Percentiles rank a stretch among this genome's conserved stretches.
Conservation (phyloP, 768 basidiomycete species). For the Tricholoma matsutake region DNA sequence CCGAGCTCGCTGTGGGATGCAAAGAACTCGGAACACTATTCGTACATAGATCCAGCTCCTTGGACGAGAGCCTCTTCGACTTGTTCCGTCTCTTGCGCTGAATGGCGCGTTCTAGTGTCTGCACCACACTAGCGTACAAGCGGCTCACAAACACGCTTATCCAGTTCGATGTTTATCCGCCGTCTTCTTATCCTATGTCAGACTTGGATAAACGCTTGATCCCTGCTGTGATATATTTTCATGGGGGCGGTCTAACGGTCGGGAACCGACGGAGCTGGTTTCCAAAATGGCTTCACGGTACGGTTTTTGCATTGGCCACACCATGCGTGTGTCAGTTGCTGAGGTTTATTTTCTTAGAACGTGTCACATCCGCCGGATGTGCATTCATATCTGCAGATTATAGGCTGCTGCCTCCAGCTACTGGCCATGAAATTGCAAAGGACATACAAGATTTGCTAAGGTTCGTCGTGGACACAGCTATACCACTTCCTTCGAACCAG, state of each 20-base stretch:
- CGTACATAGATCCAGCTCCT: not conserved
- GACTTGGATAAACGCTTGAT: conserved; percentile 5
- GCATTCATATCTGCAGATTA: conserved; percentile 66
- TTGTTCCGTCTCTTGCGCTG: not conserved
- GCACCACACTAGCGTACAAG: conserved; percentile 20
- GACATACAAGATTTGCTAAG: conserved; percentile 57
- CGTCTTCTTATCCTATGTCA: conserved; percentile 1
- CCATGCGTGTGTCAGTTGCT: not conserved
- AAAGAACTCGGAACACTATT: not conserved
- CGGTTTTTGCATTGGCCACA: conserved; percentile 9
- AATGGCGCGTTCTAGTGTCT: not conserved
- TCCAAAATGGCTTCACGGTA: conserved; percentile 62
- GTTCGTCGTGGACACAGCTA: conserved; percentile 35
- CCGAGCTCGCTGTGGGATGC: too few species aligned
- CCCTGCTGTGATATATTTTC: conserved; percentile 42
- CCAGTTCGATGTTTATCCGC: conserved; percentile 22
- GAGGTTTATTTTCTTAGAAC: conserved; percentile 33
- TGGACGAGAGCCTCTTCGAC: not conserved
- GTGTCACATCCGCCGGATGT: conserved; percentile 44
- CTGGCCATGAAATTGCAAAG: conserved; percentile 52
- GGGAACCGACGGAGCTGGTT: conserved; percentile 62
- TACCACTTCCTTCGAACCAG: conserved; percentile 16
- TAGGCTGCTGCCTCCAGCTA: conserved; percentile 50
- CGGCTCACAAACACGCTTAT: conserved; percentile 5
- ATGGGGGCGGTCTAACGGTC: conserved; percentile 58